Conservation (phyloP, 2,329 filamentous ascomycete genomes). For the Orbilia ellipsospora region DNA sequence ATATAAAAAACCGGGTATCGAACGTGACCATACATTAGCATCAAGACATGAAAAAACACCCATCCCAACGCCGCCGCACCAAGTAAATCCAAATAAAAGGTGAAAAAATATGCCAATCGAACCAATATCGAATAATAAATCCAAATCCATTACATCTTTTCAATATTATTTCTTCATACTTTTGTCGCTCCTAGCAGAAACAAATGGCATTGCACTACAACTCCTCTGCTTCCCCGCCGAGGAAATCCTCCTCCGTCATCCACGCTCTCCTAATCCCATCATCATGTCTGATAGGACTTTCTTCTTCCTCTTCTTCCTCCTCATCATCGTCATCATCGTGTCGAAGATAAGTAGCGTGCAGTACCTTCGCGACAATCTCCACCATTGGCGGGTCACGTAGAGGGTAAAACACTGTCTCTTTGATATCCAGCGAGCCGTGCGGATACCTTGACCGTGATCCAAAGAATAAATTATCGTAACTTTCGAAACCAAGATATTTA, state of each 20-base stretch:
- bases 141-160: constrained; percentile 11
- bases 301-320: constrained; percentile 48
- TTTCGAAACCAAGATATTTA: constrained; percentile 51
- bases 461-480: constrained; percentile 52
- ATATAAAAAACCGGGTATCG: constrained; percentile 24
- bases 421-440: constrained; percentile 50
- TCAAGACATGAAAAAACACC: constrained; percentile 14
- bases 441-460: constrained; percentile 44
- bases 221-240: constrained; percentile 36
- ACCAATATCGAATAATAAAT: background rate
- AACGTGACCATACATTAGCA: constrained; percentile 33
- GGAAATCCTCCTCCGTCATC: constrained; percentile 52
- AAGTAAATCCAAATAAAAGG: background rate
- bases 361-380: constrained; percentile 47
- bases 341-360: constrained; percentile 45
- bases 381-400: constrained; percentile 47
- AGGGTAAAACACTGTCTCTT: constrained; percentile 52
- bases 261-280: constrained; percentile 49
- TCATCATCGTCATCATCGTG: constrained; percentile 46
- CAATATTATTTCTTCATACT: no score
- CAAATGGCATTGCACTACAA: constrained; percentile 9
- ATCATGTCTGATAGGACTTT: constrained; percentile 29
- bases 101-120: background rate
- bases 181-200: constrained; percentile 24
- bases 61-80: constrained; percentile 26